Evolutionary conservation across 2,329 filamentous ascomycete genomes (phyloP), one percentile per base, ranked within the genome.

Genomic region (Trematosphaeria pertusa): DNA sequence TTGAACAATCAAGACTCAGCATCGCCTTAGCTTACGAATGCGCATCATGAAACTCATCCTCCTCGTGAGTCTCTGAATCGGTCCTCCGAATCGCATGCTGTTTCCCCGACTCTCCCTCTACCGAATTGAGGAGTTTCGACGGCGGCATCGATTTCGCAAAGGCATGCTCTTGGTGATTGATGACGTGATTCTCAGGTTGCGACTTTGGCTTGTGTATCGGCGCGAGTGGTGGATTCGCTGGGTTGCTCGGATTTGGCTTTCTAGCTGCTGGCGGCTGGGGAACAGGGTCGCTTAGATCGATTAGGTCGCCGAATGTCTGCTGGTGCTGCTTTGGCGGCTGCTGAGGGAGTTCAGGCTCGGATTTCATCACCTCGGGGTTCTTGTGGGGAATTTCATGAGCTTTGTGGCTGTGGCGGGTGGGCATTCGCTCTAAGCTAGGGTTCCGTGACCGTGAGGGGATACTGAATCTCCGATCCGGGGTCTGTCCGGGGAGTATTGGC

Each of bases 401-500:
- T 8, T 14, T 33, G 22, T 7, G 5, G 31, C 24, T 28, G 46
- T 7, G 12, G 8, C 39, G 46, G 5, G 48, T 50, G 35, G 55
- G 47, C 14, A 61, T 44, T 19, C 36, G 50, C 5, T 58, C 58
- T 12, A 59, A 38, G 46, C 54, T 65, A 46, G 55, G 59, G 35
- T 60, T 66, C 75, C 50, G 81, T 76, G 51, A 85, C n/a, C 42
- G 31, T 76, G 50, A 85, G 81, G 46, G 87, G 84, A 54, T 80
- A 68, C 58, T 82, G 81, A 68, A 79, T 75, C 64, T 61, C 43
- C 79, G 73, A 32, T 75, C 73, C 18, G 76, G 70, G 59, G 81
- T 83, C 69, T 96, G 91, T 22, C 91, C 92, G 30, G 84, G 83
- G 19, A 97, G 68, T 49, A 99, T 88, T 1, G 94, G 91, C 26